phyloP scores from a whole-genome alignment of 805 yeast genomes.

The Schwanniomyces polymorphus region DNA sequence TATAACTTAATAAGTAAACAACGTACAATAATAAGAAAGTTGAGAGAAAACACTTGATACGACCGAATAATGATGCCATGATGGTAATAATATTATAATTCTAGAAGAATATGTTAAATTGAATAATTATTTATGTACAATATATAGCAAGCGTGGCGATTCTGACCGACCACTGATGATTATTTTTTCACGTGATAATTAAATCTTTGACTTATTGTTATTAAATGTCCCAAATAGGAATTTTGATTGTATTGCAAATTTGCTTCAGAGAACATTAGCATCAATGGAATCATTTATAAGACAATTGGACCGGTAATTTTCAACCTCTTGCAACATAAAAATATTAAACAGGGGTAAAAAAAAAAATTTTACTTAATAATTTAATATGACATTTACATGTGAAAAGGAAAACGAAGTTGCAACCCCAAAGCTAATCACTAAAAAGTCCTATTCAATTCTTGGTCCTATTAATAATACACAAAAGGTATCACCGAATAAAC shows the following conservation, averaged over 20 bases:
- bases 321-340: no score
- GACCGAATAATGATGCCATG: slow-evolving; percentile 7
- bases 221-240: slow-evolving; percentile 9
- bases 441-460: slow-evolving; percentile 16
- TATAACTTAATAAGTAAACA: slow-evolving; percentile 38
- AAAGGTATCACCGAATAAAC: not conserved
- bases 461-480: slow-evolving; percentile 6
- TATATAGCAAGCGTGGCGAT: slow-evolving; percentile 10
- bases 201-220: slow-evolving; percentile 3
- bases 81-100: not conserved
- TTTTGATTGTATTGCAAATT: not conserved
- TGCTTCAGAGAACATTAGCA: not conserved
- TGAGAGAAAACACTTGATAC: slow-evolving; percentile 13
- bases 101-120: not conserved
- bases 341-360: not conserved
- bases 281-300: not conserved
- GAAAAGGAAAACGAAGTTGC: slow-evolving; percentile 4
- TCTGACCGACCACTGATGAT: not conserved
- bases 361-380: no score
- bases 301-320: not conserved
- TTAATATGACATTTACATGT: not conserved
- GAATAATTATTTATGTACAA: not conserved
- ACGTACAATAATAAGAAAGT: slow-evolving; percentile 30
- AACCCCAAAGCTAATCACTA: slow-evolving; percentile 7
- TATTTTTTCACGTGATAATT: slow-evolving; percentile 6